phyloP scores from a whole-genome alignment of 2,329 filamentous ascomycete species.

The Sodiomyces alkalinus region DNA sequence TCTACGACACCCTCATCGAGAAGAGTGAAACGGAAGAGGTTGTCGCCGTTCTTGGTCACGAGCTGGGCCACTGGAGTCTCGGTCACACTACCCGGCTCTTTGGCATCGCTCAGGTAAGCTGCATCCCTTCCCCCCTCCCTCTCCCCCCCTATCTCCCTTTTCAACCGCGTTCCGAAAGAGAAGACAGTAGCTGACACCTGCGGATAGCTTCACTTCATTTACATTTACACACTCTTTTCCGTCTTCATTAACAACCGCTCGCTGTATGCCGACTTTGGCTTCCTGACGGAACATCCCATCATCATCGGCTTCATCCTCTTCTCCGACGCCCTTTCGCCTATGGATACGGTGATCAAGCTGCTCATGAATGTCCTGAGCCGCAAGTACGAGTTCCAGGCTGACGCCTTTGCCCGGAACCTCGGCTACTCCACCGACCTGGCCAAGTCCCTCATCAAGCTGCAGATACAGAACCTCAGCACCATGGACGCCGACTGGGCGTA shows the following conservation, averaged over 20 bases:
- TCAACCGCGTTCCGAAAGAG: constrained; percentile 12
- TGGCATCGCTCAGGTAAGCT: constrained; percentile 63
- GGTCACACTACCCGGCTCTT: constrained; percentile 90
- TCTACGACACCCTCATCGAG: constrained; percentile 94
- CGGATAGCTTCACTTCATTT: constrained; percentile 89
- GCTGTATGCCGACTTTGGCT: constrained; percentile 83
- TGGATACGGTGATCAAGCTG: constrained; percentile 89
- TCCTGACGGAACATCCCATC: constrained; percentile 68
- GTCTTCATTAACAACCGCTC: constrained; percentile 94
- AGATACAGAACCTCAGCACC: constrained; percentile 93
- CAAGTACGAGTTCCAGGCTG: constrained; percentile 91
- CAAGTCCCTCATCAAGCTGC: constrained; percentile 83
- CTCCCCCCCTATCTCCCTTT: background rate
- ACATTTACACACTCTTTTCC: constrained; percentile 91
- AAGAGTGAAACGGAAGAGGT: constrained; percentile 89
- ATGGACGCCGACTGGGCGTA: constrained; percentile 99
- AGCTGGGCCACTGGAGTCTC: constrained; percentile 93
- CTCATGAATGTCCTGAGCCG: constrained; percentile 92
- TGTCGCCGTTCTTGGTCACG: constrained; percentile 85
- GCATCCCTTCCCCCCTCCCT: too few relatives aligned
- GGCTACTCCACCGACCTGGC: constrained; percentile 78
- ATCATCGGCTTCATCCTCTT: constrained; percentile 97
- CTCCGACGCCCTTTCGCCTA: constrained; percentile 87
- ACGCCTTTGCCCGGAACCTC: constrained; percentile 72
- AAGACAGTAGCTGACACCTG: constrained; percentile 6